A percentile compares a stretch with the other conserved stretches of the same genome.
phyloP scores from a whole-genome alignment of 768 basidiomycete species.

The Collybia nuda region DNA sequence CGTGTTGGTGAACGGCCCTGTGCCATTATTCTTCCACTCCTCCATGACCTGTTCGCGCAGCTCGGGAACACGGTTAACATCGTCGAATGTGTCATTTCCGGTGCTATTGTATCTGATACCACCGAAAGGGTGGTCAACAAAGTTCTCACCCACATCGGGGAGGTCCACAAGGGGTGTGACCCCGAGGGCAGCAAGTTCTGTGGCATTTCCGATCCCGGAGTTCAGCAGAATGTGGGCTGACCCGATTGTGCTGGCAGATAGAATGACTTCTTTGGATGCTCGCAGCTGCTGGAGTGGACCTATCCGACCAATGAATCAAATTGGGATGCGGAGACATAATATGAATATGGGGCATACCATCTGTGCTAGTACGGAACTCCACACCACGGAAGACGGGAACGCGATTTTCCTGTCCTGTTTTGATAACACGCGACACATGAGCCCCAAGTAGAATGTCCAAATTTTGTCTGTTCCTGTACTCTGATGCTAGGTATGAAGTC shows the following conservation, averaged over 20 bases:
- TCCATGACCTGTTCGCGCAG: neutral
- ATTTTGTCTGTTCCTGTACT: conserved; percentile 15
- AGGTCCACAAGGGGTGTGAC: conserved; percentile 15
- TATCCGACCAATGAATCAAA: neutral
- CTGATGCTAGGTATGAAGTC: conserved; percentile 17
- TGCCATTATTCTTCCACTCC: conserved; percentile 20
- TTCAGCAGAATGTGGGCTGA: conserved; percentile 24
- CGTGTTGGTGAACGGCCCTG: conserved; percentile 23
- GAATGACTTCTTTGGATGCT: conserved; percentile 28
- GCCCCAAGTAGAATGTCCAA: conserved; percentile 17
- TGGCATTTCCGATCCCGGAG: conserved; percentile 24
- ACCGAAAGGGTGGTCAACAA: conserved; percentile 19
- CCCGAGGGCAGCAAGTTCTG: conserved; percentile 11
- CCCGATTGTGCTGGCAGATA: conserved; percentile 29
- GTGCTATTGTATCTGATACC: conserved; percentile 12
- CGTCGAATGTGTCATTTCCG: conserved; percentile 5
- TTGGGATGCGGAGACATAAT: neutral
- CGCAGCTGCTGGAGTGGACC: conserved; percentile 11
- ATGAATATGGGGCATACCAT: conserved; percentile 1
- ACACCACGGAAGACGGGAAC: conserved; percentile 11
- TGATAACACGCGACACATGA: conserved; percentile 12
- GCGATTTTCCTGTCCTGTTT: conserved; percentile 10
- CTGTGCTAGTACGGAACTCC: conserved; percentile 8
- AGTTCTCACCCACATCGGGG: conserved; percentile 21
- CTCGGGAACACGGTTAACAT: neutral